These are phyloP conservation scores for Plasmodium yoelii DNA, from an alignment of 169 alveolate genomes.

Conservation along the genomic window DNA sequence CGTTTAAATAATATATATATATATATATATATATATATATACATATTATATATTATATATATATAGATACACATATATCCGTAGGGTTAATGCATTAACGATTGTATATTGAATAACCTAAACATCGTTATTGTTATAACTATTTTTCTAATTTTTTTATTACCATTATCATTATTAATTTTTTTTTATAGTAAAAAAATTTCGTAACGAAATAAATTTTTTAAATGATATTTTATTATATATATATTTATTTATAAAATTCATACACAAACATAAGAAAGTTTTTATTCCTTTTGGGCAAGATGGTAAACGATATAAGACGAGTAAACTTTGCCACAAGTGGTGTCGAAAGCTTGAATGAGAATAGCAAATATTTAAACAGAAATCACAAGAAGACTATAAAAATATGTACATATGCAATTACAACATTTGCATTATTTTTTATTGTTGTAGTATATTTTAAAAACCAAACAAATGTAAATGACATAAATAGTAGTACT, in stretches of 20 bases:
- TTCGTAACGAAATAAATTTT: too few species aligned
- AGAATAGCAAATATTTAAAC: slow-evolving; percentile 16
- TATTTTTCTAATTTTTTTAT: too few species aligned
- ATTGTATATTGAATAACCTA: too few species aligned
- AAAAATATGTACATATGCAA: slow-evolving; percentile 18
- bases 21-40: too few species aligned
- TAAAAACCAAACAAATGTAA: background rate
- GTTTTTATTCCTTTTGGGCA: background rate
- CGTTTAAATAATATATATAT: too few species aligned
- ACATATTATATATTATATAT: too few species aligned
- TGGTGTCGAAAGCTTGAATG: slow-evolving; percentile 10
- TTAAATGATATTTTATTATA: too few species aligned
- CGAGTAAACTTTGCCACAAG: slow-evolving; percentile 2
- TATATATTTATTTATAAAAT: background rate
- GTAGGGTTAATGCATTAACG: too few species aligned
- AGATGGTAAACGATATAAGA: slow-evolving; percentile 19
- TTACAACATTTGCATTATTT: slow-evolving; percentile 23
- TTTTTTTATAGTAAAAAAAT: background rate
- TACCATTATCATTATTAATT: too few species aligned
- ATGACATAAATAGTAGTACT: background rate
- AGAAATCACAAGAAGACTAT: slow-evolving; percentile 21
- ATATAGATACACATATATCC: too few species aligned
- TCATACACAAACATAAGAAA: background rate
- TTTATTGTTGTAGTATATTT: slow-evolving; percentile 5
- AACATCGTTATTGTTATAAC: too few species aligned